Evolutionary conservation across 192 early-diverging fungal genomes (phyloP).

Genomic region (Pilobolus umbonatus): DNA sequence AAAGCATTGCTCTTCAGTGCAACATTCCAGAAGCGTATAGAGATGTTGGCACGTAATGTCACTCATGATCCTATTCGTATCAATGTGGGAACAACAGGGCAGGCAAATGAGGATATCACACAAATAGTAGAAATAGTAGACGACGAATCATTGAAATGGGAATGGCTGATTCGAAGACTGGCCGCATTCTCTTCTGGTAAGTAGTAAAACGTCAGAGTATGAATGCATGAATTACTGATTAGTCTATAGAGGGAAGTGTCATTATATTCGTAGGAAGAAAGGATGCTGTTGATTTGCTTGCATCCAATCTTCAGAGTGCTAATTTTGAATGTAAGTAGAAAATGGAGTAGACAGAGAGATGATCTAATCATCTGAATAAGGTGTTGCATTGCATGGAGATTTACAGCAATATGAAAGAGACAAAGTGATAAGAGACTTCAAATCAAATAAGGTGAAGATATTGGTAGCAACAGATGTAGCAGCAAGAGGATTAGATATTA

Average conservation of each 20-base stretch:
- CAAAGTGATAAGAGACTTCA: constrained; percentile 64
- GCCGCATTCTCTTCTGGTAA: constrained; percentile 48
- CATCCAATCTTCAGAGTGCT: constrained; percentile 51
- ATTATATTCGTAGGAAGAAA: constrained; percentile 75
- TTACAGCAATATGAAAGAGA: constrained; percentile 74
- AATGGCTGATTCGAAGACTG: constrained; percentile 63
- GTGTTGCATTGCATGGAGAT: constrained; percentile 67
- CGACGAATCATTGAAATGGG: constrained; percentile 70
- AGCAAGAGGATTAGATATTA: constrained; percentile 80
- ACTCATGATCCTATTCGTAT: constrained; percentile 71
- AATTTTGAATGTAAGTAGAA: constrained; percentile 55
- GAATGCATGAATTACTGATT: too few species aligned
- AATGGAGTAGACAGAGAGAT: neutral
- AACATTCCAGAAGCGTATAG: constrained; percentile 70
- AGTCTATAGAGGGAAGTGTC: constrained; percentile 56
- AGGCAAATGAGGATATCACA: constrained; percentile 72
- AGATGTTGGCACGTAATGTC: constrained; percentile 65
- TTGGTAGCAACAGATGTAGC: constrained; percentile 67
- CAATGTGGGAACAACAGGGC: constrained; percentile 62
- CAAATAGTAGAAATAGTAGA: constrained; percentile 58
- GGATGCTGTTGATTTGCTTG: constrained; percentile 64
- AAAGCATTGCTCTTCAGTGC: constrained; percentile 69
- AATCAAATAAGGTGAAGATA: constrained; percentile 49
- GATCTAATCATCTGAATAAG: neutral
- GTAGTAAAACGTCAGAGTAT: neutral